Percentiles rank a stretch among this genome's conserved stretches.
These are phyloP conservation scores for Aristolochia californica DNA, from an alignment of 164 flowering plant genomes.

Conservation along the genomic window DNA sequence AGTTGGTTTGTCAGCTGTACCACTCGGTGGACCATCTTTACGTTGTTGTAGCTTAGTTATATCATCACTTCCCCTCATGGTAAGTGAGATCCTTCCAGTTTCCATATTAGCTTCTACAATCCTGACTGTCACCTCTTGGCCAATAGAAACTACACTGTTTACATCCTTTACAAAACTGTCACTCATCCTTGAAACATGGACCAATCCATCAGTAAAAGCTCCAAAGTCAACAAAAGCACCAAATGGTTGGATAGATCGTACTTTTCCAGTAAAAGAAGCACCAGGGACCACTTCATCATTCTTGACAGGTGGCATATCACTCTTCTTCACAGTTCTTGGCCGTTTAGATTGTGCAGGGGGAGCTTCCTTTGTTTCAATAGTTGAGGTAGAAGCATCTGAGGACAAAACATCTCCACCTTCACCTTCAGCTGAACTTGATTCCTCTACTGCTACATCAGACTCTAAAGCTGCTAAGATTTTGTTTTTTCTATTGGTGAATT, in stretches of 20 bases:
- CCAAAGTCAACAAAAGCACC: constrained; percentile 98
- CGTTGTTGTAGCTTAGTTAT: constrained; percentile 29
- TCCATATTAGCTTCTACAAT: constrained; percentile 66
- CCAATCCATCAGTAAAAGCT: constrained; percentile 92
- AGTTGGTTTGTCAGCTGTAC: constrained; percentile 29
- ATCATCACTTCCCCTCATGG: constrained; percentile 73
- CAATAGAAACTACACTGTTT: constrained; percentile 57
- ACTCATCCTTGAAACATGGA: constrained; percentile 82
- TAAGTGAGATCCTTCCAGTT: constrained; percentile 68
- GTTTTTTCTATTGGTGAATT: constrained; percentile 17
- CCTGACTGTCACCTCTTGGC: constrained; percentile 91
- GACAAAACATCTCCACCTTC: constrained; percentile 27
- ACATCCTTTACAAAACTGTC: constrained; percentile 88
- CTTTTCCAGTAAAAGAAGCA: constrained; percentile 90
- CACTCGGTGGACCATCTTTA: constrained; percentile 26
- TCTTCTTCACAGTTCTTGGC: constrained; percentile 49
- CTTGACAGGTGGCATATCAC: constrained; percentile 89
- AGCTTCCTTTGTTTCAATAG: constrained; percentile 30
- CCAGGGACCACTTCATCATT: constrained; percentile 80
- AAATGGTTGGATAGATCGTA: constrained; percentile 82
- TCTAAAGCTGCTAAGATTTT: constrained; percentile 43
- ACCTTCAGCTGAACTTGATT: constrained; percentile 27
- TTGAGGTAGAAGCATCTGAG: constrained; percentile 21
- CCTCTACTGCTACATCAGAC: constrained; percentile 66
- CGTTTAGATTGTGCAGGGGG: constrained; percentile 35